These are phyloP conservation scores for Saccharomycopsis vini DNA, from an alignment of 805 yeast genomes.

Conservation along the genomic window DNA sequence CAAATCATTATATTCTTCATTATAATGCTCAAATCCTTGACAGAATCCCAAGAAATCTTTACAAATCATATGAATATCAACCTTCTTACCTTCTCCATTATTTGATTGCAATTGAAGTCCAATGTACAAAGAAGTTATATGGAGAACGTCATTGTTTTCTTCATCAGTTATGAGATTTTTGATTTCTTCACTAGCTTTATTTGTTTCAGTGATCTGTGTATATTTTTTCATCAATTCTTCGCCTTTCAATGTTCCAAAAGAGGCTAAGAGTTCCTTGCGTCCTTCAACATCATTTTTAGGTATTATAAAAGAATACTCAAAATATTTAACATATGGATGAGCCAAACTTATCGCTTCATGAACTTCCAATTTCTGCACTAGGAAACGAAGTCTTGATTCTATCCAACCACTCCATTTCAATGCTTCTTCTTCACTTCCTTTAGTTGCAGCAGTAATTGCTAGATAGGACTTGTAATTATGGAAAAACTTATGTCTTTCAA, in stretches of 20 bases:
- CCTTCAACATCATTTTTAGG: slow-evolving; percentile 42
- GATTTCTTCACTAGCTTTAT: slow-evolving; percentile 28
- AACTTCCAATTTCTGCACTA: slow-evolving; percentile 78
- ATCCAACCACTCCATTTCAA: slow-evolving; percentile 88
- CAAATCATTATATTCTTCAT: slow-evolving; percentile 43
- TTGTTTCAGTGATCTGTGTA: slow-evolving; percentile 29
- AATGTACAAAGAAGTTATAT: slow-evolving; percentile 58
- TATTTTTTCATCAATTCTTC: slow-evolving; percentile 35
- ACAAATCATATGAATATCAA: slow-evolving; percentile 86
- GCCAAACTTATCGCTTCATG: slow-evolving; percentile 70
- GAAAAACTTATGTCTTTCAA: slow-evolving; percentile 76
- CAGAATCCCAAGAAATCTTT: slow-evolving; percentile 79
- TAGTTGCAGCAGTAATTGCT: slow-evolving; percentile 71
- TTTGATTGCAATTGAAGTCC: slow-evolving; percentile 47
- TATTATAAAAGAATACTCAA: slow-evolving; percentile 42
- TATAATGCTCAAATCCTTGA: slow-evolving; percentile 60
- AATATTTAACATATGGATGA: slow-evolving; percentile 81
- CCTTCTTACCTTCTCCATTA: slow-evolving; percentile 47
- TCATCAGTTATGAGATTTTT: slow-evolving; percentile 16
- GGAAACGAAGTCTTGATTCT: slow-evolving; percentile 72
- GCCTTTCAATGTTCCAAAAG: slow-evolving; percentile 53
- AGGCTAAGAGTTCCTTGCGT: slow-evolving; percentile 45
- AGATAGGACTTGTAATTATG: slow-evolving; percentile 77
- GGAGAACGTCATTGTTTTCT: slow-evolving; percentile 11
- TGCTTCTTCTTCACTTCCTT: slow-evolving; percentile 70